Conservation (phyloP, 495 filamentous ascomycete species). For the Neurospora hispaniola region DNA sequence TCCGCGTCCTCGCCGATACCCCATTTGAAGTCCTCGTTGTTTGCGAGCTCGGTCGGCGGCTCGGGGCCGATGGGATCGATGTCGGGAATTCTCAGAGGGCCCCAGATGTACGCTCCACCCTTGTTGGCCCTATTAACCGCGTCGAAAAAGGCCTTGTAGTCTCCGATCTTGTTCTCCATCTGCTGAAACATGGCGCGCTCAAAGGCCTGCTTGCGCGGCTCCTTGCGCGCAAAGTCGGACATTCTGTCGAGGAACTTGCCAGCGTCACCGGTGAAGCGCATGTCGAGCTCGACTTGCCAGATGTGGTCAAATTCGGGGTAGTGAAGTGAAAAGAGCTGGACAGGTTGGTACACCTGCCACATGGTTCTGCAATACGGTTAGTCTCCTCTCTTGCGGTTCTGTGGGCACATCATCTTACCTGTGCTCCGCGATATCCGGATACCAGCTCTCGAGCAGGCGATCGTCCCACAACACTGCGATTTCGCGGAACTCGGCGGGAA, state of each 20-base stretch:
- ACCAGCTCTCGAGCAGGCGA: conserved; percentile 29
- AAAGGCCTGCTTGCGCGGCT: conserved; percentile 39
- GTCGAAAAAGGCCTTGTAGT: conserved; percentile 12
- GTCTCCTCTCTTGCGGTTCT: not conserved
- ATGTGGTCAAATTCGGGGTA: conserved; percentile 50
- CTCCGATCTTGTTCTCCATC: conserved; percentile 20
- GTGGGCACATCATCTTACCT: conserved; percentile 11
- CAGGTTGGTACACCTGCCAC: conserved; percentile 30
- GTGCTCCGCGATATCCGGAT: conserved; percentile 26
- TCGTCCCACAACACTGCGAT: conserved; percentile 48
- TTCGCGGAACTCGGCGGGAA: conserved; percentile 45
- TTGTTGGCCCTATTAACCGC: conserved; percentile 17
- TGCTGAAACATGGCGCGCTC: conserved; percentile 30
- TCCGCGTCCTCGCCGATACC: conserved; percentile 52
- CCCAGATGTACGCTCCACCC: conserved; percentile 44
- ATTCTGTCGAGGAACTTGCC: conserved; percentile 41
- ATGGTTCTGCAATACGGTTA: conserved; percentile 16
- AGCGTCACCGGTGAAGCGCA: conserved; percentile 46
- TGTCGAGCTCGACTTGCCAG: conserved; percentile 55
- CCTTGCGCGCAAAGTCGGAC: conserved; percentile 38
- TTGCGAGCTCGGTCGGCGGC: conserved; percentile 30
- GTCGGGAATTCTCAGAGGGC: conserved; percentile 38
- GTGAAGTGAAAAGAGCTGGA: conserved; percentile 48
- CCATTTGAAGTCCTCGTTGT: conserved; percentile 43
- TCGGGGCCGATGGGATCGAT: conserved; percentile 37